Conservation (phyloP, 148 eudicot species). For the Chenopodium formosanum region DNA sequence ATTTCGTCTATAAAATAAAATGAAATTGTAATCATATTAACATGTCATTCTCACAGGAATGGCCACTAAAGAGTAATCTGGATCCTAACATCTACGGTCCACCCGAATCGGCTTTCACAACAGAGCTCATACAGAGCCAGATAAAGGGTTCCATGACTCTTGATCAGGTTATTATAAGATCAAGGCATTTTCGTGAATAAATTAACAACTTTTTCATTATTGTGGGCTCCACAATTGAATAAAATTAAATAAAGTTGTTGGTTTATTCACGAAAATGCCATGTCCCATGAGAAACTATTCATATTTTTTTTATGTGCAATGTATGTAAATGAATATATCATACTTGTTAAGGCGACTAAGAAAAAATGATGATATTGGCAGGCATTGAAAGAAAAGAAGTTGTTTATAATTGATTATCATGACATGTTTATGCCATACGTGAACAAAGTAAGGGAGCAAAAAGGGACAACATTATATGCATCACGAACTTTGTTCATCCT, state of each 20-base stretch:
- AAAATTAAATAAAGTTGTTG: no score
- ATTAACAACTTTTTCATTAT: no score
- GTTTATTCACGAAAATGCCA: no score
- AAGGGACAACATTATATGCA: constrained; percentile 65
- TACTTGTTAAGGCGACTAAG: no score
- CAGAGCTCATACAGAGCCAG: constrained; percentile 37
- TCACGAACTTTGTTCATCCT: constrained; percentile 65
- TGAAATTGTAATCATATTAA: no score
- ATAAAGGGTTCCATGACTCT: constrained; percentile 38
- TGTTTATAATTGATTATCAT: constrained; percentile 74
- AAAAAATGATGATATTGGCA: constrained; percentile 22
- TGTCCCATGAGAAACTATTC: no score
- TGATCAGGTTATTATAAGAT: constrained; percentile 36
- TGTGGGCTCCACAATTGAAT: no score
- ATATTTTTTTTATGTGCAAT: no score
- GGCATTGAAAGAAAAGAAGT: constrained; percentile 58
- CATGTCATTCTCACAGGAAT: neutral
- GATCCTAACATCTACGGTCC: constrained; percentile 66
- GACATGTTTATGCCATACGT: constrained; percentile 67
- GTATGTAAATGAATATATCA: no score
- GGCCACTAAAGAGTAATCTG: constrained; percentile 60
- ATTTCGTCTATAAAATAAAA: no score
- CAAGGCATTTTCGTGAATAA: no score
- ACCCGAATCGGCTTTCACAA: constrained; percentile 60
- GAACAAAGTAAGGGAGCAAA: constrained; percentile 53